Percentiles rank a stretch among this genome's conserved stretches.
Evolutionary conservation across 148 eudicot species (phyloP).

Genomic region (Rhododendron mucronatum): DNA sequence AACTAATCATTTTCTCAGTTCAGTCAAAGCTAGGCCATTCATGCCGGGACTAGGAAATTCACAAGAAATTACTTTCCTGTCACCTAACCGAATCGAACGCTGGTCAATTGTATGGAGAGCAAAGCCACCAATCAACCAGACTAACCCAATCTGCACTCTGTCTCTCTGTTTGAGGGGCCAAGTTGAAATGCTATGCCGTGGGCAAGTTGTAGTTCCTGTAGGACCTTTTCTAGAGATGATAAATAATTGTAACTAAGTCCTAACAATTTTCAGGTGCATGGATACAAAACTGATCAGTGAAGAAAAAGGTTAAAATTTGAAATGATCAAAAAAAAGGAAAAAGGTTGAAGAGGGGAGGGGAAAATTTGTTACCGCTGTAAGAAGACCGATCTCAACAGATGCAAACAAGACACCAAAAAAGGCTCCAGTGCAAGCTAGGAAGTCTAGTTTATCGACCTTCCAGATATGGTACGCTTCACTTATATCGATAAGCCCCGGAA

Average conservation of each 20-base stretch:
- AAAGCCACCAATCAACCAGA: too few relatives aligned
- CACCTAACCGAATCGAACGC: too few relatives aligned
- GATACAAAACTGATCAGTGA: not conserved
- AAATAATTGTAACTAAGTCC: not conserved
- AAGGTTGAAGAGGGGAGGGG: not conserved
- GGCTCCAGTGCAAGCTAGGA: conserved; percentile 42
- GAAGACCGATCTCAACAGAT: conserved; percentile 43
- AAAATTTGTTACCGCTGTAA: conserved; percentile 28
- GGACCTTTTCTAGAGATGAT: not conserved
- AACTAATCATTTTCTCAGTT: too few relatives aligned
- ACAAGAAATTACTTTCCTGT: too few relatives aligned
- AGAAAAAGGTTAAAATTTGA: not conserved
- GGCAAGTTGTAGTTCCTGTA: not conserved
- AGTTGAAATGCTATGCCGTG: not conserved
- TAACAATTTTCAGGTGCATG: not conserved
- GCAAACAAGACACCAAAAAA: conserved; percentile 44
- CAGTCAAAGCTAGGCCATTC: too few relatives aligned
- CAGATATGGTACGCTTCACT: conserved; percentile 32
- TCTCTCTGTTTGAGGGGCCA: not conserved
- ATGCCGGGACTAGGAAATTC: too few relatives aligned
- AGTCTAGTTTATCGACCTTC: conserved; percentile 49
- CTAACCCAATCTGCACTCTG: not conserved
- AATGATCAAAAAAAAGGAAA: too few relatives aligned
- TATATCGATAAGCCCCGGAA: conserved; percentile 38
- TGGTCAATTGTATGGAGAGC: too few relatives aligned